A percentile compares a stretch with the other conserved stretches of the same genome.
These are phyloP conservation scores for Echria macrotheca DNA, from an alignment of 495 filamentous ascomycete genomes.

Conservation along the genomic window DNA sequence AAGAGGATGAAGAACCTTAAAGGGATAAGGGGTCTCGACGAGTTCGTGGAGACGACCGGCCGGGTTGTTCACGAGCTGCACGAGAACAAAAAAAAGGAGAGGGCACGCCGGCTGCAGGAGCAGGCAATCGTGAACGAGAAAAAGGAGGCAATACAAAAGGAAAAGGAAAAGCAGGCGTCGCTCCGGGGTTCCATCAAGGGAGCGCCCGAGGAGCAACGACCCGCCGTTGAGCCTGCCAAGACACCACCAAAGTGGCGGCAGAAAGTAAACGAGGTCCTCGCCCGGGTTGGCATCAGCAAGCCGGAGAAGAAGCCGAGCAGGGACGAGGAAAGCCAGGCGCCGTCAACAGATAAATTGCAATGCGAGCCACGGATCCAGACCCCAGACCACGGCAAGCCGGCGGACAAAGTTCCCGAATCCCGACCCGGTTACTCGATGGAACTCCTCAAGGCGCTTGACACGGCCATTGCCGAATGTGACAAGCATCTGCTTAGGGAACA, in stretches of 20 bases:
- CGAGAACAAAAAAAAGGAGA: background rate
- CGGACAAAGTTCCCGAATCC: conserved; percentile 6
- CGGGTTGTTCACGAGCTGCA: conserved; percentile 9
- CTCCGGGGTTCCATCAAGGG: background rate
- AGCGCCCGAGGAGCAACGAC: too few species aligned
- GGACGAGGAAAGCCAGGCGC: conserved; percentile 3
- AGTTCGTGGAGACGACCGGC: conserved; percentile 3
- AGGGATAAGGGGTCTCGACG: background rate
- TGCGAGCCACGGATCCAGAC: background rate
- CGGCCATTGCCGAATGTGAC: conserved; percentile 29
- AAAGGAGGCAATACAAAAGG: background rate
- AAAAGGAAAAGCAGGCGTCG: background rate
- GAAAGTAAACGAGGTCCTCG: background rate
- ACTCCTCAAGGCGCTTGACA: conserved; percentile 34
- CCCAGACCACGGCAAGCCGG: background rate
- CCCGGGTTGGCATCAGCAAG: too few species aligned
- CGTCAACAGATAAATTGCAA: too few species aligned
- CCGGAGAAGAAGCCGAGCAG: background rate
- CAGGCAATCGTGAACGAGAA: conserved; percentile 7
- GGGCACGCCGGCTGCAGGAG: conserved; percentile 10
- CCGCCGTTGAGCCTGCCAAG: too few species aligned
- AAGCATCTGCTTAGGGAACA: conserved; percentile 16
- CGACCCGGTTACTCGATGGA: conserved; percentile 22
- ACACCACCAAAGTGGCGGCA: background rate
- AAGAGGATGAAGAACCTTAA: conserved; percentile 17